Percentiles rank a stretch among this genome's conserved stretches.
phyloP scores from a whole-genome alignment of 192 early-diverging fungal species.

The Paraglomus occultum region DNA sequence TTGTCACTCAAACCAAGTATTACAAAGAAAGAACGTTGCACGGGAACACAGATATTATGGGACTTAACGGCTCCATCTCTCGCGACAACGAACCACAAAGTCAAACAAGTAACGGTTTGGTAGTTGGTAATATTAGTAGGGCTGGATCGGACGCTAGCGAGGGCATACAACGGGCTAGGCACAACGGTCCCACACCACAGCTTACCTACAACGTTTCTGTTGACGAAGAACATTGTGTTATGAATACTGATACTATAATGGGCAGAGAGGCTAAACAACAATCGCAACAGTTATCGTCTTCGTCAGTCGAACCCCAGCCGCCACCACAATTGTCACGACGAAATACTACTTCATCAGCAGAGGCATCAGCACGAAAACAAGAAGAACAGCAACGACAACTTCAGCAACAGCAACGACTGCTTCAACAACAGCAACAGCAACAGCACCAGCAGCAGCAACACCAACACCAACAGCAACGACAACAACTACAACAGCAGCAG shows the following conservation, averaged over 20 bases:
- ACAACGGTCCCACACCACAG: conserved; percentile 22
- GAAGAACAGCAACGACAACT: conserved; percentile 17
- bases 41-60: neutral
- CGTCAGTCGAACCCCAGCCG: neutral
- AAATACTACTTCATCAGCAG: neutral
- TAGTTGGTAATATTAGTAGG: neutral
- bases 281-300: too few species aligned
- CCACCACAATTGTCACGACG: neutral
- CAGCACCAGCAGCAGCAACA: conserved; percentile 21
- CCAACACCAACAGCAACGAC: neutral
- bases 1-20: neutral
- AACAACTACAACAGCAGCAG: neutral
- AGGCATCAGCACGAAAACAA: conserved; percentile 7
- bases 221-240: conserved; percentile 1
- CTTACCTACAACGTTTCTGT: conserved; percentile 15
- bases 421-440: neutral
- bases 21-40: neutral
- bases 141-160: neutral
- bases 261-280: neutral
- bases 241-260: neutral
- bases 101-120: neutral
- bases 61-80: conserved; percentile 6
- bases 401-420: conserved; percentile 1
- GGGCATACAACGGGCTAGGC: neutral
- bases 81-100: conserved; percentile 9